A percentile compares a stretch with the other conserved stretches of the same genome.
phyloP scores from a whole-genome alignment of 2,329 filamentous ascomycete species.

The Colletotrichum zoysiae region DNA sequence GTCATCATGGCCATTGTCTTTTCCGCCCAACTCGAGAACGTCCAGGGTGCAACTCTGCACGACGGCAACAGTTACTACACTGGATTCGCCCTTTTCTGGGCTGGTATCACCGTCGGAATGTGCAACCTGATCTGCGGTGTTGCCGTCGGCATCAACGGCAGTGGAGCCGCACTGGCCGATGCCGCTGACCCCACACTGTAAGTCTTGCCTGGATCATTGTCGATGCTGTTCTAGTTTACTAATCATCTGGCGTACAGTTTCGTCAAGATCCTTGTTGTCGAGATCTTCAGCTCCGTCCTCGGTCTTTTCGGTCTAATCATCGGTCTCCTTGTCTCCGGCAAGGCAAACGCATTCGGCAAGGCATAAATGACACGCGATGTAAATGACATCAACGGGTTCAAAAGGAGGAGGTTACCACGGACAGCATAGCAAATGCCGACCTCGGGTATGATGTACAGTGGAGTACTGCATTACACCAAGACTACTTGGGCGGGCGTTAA shows the following conservation, averaged over 20 bases:
- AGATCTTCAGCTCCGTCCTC: slow-evolving; percentile 98
- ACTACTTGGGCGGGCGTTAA: slow-evolving; percentile 43
- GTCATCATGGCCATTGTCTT: slow-evolving; percentile 99
- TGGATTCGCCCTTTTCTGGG: slow-evolving; percentile 96
- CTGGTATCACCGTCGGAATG: slow-evolving; percentile 90
- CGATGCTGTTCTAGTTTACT: slow-evolving; percentile 43
- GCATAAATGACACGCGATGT: slow-evolving; percentile 36
- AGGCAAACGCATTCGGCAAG: slow-evolving; percentile 79
- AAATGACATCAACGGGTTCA: slow-evolving; percentile 5
- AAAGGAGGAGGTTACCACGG: slow-evolving; percentile 25
- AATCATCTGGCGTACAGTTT: slow-evolving; percentile 70
- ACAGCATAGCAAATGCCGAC: slow-evolving; percentile 25
- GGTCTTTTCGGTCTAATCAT: slow-evolving; percentile 97
- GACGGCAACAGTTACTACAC: slow-evolving; percentile 90
- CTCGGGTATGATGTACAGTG: slow-evolving; percentile 38
- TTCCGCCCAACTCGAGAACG: slow-evolving; percentile 83
- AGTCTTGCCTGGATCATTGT: slow-evolving; percentile 54
- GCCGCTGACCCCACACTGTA: slow-evolving; percentile 92
- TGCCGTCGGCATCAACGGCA: slow-evolving; percentile 97
- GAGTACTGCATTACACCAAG: slow-evolving; percentile 44
- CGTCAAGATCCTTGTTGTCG: slow-evolving; percentile 98
- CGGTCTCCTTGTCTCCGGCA: slow-evolving; percentile 87
- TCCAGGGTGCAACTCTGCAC: slow-evolving; percentile 74
- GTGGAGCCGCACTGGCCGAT: slow-evolving; percentile 94
- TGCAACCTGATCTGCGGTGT: slow-evolving; percentile 98